Percentiles rank a stretch among this genome's conserved stretches.
phyloP scores from a whole-genome alignment of 441 rosid species.

The Rhodomyrtus psidioides region DNA sequence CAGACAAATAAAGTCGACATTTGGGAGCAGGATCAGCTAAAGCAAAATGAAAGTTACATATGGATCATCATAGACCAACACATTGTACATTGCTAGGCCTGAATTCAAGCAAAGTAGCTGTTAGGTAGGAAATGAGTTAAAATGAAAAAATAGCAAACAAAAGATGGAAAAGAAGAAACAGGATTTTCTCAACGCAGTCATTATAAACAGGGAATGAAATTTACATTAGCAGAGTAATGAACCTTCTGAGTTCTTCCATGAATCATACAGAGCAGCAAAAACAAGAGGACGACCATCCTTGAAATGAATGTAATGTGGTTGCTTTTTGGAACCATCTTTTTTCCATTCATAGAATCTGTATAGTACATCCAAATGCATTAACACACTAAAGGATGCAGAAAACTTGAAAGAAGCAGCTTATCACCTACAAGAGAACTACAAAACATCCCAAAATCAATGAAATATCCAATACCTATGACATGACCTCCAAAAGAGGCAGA shows the following conservation, averaged over 20 bases:
- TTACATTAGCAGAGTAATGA: neutral
- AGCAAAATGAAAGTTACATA: neutral
- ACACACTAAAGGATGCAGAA: neutral
- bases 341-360: constrained; percentile 94
- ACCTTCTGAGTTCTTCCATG: constrained; percentile 79
- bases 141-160: neutral
- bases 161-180: neutral
- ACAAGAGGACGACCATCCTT: constrained; percentile 74
- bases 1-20: neutral
- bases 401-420: neutral
- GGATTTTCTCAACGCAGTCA: neutral
- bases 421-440: neutral
- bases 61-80: neutral
- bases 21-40: neutral
- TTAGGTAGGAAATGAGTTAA: neutral
- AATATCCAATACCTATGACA: neutral
- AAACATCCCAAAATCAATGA: neutral
- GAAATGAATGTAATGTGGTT: constrained; percentile 81
- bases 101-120: neutral
- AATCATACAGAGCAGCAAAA: constrained; percentile 84
- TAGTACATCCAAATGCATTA: neutral
- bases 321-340: constrained; percentile 80
- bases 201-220: neutral
- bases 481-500: neutral
- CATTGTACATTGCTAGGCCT: neutral